phyloP scores from a whole-genome alignment of 2,329 filamentous ascomycete genomes.

The Emergomyces orientalis region DNA sequence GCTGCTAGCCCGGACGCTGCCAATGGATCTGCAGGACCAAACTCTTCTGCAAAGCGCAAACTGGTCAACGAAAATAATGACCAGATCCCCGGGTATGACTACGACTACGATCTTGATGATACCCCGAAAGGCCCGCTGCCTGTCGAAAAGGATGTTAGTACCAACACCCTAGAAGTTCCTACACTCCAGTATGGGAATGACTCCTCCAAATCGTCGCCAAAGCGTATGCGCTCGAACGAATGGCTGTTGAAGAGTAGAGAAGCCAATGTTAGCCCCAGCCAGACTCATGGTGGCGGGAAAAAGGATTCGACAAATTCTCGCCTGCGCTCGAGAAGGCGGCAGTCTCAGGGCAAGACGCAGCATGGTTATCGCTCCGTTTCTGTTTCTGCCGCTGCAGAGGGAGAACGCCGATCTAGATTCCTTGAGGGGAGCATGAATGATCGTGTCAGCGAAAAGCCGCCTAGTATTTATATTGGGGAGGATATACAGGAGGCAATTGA shows the following conservation, averaged over 20 bases:
- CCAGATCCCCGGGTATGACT: neutral
- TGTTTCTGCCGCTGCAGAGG: constrained; percentile 25
- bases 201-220: constrained; percentile 21
- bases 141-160: neutral
- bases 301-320: constrained; percentile 5
- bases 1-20: neutral
- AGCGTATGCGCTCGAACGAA: constrained; percentile 37
- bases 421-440: constrained; percentile 82
- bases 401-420: constrained; percentile 46
- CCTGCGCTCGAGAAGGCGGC: constrained; percentile 10
- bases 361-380: constrained; percentile 35
- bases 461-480: constrained; percentile 53
- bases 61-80: neutral
- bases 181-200: neutral
- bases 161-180: neutral
- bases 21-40: neutral
- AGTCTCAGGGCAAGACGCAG: constrained; percentile 3
- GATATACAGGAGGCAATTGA: constrained; percentile 16
- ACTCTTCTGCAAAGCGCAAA: constrained; percentile 4
- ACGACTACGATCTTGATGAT: constrained; percentile 2
- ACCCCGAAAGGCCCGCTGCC: neutral
- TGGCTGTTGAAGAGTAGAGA: constrained; percentile 31
- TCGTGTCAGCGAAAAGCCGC: constrained; percentile 61
- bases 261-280: constrained; percentile 5
- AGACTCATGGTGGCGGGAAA: constrained; percentile 1